Evolutionary conservation across 2,329 filamentous ascomycete genomes (phyloP).

Genomic region (Cordyceps cateniannulata): DNA sequence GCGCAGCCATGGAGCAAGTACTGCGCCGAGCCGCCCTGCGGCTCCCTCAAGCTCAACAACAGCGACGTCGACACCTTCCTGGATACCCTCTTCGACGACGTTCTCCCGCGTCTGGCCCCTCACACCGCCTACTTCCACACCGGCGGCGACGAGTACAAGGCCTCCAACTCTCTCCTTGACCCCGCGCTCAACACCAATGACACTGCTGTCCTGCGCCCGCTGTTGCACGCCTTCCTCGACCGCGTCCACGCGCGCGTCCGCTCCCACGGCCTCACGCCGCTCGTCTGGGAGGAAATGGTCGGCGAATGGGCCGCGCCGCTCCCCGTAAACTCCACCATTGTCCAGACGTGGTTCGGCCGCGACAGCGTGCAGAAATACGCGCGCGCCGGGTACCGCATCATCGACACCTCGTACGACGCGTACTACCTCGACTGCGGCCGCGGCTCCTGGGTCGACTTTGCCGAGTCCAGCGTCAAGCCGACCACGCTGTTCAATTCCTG

Average conservation of each 20-base stretch:
- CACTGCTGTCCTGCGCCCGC: slow-evolving; percentile 57
- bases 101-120: slow-evolving; percentile 63
- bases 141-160: slow-evolving; percentile 82
- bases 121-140: slow-evolving; percentile 76
- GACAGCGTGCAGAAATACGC: slow-evolving; percentile 55
- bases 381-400: slow-evolving; percentile 58
- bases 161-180: slow-evolving; percentile 67
- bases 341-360: slow-evolving; percentile 72
- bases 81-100: slow-evolving; percentile 62
- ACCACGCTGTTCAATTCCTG: slow-evolving; percentile 73
- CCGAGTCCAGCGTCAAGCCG: slow-evolving; percentile 38
- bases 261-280: slow-evolving; percentile 57
- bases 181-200: slow-evolving; percentile 63
- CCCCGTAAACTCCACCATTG: slow-evolving; percentile 56
- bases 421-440: slow-evolving; percentile 78
- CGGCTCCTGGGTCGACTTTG: slow-evolving; percentile 70
- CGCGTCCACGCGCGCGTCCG: slow-evolving; percentile 60
- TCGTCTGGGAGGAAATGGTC: slow-evolving; percentile 87
- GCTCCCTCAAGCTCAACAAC: slow-evolving; percentile 71
- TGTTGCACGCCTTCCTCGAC: slow-evolving; percentile 72
- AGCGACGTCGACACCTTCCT: slow-evolving; percentile 64
- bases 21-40: slow-evolving; percentile 58
- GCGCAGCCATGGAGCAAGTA: slow-evolving; percentile 50
- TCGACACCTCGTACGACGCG: slow-evolving; percentile 68
- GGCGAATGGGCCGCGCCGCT: slow-evolving; percentile 71